Evolutionary conservation across 2,329 filamentous ascomycete genomes (phyloP).

Genomic region (Sporothrix luriei): DNA sequence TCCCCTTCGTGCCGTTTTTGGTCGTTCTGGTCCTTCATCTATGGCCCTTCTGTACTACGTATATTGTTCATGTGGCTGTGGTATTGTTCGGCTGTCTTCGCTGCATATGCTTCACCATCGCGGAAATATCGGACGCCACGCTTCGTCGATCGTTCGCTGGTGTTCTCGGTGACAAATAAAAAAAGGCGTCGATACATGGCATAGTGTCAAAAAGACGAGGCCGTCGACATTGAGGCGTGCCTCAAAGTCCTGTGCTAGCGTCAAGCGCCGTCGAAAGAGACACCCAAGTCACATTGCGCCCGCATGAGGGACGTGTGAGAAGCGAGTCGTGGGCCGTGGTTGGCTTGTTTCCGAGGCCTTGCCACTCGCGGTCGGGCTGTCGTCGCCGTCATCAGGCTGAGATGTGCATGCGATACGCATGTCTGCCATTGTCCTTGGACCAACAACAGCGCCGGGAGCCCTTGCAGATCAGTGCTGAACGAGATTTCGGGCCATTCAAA

Average conservation of each 20-base stretch:
- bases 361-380: slow-evolving; percentile 13
- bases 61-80: background rate
- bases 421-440: background rate
- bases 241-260: too few species aligned
- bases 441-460: slow-evolving; percentile 15
- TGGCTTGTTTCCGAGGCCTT: slow-evolving; percentile 22
- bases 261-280: background rate
- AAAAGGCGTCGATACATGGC: background rate
- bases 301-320: background rate
- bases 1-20: background rate
- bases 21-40: background rate
- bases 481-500: slow-evolving; percentile 9
- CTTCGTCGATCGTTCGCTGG: background rate
- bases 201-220: background rate
- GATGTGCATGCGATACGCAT: background rate
- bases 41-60: background rate
- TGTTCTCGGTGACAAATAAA: background rate
- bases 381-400: slow-evolving; percentile 3
- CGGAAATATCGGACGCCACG: background rate
- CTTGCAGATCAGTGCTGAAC: slow-evolving; percentile 24
- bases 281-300: background rate
- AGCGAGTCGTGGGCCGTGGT: background rate
- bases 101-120: background rate
- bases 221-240: background rate
- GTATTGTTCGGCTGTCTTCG: background rate